phyloP scores from a whole-genome alignment of 176 grass and related monocot species.

The Saccharum officinarum region DNA sequence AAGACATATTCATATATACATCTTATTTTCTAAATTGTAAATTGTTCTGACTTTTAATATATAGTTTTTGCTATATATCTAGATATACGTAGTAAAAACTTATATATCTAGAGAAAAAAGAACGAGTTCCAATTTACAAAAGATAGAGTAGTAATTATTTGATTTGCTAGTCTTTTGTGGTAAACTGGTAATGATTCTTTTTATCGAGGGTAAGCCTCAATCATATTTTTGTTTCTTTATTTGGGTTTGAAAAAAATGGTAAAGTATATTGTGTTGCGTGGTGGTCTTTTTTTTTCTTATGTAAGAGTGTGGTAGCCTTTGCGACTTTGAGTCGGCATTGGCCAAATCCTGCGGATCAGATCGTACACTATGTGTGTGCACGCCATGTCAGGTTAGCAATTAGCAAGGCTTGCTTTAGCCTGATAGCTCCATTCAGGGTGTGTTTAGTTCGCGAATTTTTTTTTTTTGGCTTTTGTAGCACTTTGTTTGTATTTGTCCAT shows the following conservation, averaged over 20 bases:
- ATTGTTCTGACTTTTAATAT: too few species aligned
- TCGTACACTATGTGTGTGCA: neutral
- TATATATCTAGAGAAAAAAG: too few species aligned
- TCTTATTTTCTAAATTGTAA: too few species aligned
- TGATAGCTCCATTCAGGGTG: constrained; percentile 30
- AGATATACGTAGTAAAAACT: too few species aligned
- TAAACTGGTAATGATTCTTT: neutral
- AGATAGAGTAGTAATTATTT: neutral
- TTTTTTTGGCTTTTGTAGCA: too few species aligned
- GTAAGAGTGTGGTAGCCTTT: neutral
- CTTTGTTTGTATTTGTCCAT: too few species aligned
- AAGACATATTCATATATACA: too few species aligned
- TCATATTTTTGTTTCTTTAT: neutral
- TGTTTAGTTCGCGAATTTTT: too few species aligned
- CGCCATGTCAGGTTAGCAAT: constrained; percentile 1
- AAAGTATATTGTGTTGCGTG: neutral
- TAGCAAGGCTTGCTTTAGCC: constrained; percentile 5
- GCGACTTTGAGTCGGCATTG: neutral
- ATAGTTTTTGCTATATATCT: too few species aligned
- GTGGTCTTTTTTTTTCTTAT: neutral
- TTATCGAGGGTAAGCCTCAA: neutral
- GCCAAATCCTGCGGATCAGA: neutral
- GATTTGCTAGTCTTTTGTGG: neutral
- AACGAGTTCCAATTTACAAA: too few species aligned
- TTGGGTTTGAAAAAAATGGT: neutral